Evolutionary conservation across 352 stramenopile genomes (phyloP).

Genomic region (Phytophthora pistaciae): DNA sequence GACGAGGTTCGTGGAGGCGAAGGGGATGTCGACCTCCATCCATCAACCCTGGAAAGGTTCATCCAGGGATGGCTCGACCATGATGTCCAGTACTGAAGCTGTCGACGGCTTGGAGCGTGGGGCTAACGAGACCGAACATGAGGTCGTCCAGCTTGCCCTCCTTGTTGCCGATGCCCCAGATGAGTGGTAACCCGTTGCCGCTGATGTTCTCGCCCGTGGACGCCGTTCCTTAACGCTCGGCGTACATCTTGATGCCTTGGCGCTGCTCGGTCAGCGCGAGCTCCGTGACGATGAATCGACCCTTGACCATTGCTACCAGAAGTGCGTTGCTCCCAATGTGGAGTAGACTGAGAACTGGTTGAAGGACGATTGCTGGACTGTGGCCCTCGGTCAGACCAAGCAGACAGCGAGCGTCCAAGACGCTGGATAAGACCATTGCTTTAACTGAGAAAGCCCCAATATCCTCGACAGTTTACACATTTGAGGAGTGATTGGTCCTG

Average conservation of each 20-base stretch:
- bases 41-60: constrained; percentile 47
- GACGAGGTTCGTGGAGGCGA: constrained; percentile 45
- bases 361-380: too few relatives aligned
- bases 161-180: constrained; percentile 45
- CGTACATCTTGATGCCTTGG: constrained; percentile 47
- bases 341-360: too few relatives aligned
- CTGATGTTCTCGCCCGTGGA: constrained; percentile 25
- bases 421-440: too few relatives aligned
- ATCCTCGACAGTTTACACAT: too few relatives aligned
- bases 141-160: constrained; percentile 52
- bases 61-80: constrained; percentile 48
- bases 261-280: constrained; percentile 25
- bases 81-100: constrained; percentile 68
- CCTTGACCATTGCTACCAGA: too few relatives aligned
- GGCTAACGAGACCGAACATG: constrained; percentile 56
- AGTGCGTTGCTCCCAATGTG: too few relatives aligned
- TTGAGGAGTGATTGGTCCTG: too few relatives aligned
- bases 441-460: too few relatives aligned
- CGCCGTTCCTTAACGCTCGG: constrained; percentile 19
- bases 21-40: constrained; percentile 59
- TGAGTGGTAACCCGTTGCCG: constrained; percentile 35
- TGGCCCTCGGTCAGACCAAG: too few relatives aligned
- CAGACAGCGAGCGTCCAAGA: too few relatives aligned
- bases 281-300: too few relatives aligned
- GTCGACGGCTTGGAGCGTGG: constrained; percentile 47